phyloP scores from a whole-genome alignment of 139 green algal genomes.

The Asterochloris sp. region DNA sequence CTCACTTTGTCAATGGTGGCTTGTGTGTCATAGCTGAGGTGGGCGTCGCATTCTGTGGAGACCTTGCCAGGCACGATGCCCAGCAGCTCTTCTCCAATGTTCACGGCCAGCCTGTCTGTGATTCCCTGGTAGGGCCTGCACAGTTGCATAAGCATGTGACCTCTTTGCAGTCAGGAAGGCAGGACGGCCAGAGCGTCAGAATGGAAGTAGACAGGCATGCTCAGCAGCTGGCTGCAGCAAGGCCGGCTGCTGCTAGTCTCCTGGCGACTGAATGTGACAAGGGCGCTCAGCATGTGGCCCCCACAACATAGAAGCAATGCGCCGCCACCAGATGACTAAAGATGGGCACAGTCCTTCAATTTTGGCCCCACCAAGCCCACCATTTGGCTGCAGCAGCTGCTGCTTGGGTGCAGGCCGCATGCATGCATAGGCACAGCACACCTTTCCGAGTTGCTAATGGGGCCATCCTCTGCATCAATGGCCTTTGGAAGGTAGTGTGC shows the following conservation, averaged over 20 bases:
- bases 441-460: neutral
- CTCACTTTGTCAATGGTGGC: slow-evolving; percentile 64
- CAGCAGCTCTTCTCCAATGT: slow-evolving; percentile 72
- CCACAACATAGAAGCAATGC: no score
- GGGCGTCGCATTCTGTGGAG: slow-evolving; percentile 75
- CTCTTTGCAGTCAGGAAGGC: neutral
- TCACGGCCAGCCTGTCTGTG: slow-evolving; percentile 71
- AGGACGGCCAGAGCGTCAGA: neutral
- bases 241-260: no score
- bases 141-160: neutral
- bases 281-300: no score
- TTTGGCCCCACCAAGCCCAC: neutral
- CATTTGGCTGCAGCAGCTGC: neutral
- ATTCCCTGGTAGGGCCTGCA: slow-evolving; percentile 46
- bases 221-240: no score
- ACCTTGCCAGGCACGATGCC: slow-evolving; percentile 71
- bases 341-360: no score
- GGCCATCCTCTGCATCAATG: slow-evolving; percentile 32
- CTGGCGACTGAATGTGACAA: no score
- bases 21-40: slow-evolving; percentile 64
- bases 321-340: no score
- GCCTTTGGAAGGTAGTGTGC: slow-evolving; percentile 54
- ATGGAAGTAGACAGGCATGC: neutral
- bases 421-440: neutral
- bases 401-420: neutral